Conservation (phyloP, 2,329 filamentous ascomycete species). For the Cladosporium sp. region DNA sequence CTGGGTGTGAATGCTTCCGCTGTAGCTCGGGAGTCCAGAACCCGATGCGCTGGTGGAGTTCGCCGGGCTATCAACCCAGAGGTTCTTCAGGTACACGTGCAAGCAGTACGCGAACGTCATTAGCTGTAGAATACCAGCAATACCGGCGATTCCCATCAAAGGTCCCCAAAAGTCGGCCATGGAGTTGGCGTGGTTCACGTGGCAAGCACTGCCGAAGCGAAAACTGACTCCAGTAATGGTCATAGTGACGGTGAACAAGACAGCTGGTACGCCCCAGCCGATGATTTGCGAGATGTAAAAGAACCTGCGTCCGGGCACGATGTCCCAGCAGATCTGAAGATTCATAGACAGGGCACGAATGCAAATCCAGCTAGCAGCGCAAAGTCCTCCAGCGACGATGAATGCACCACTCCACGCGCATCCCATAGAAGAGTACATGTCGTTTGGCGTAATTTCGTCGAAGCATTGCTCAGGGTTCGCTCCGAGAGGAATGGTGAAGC, state of each 20-base stretch:
- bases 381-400: slow-evolving; percentile 79
- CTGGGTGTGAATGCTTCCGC: slow-evolving; percentile 69
- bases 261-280: slow-evolving; percentile 78
- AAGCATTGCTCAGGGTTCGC: slow-evolving; percentile 75
- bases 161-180: slow-evolving; percentile 88
- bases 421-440: slow-evolving; percentile 75
- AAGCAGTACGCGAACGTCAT: slow-evolving; percentile 83
- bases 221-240: slow-evolving; percentile 88
- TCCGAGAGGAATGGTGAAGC: slow-evolving; percentile 83
- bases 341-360: slow-evolving; percentile 86
- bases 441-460: slow-evolving; percentile 86
- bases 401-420: slow-evolving; percentile 88
- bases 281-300: slow-evolving; percentile 77
- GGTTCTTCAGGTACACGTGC: slow-evolving; percentile 84
- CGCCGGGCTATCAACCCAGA: slow-evolving; percentile 61
- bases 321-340: slow-evolving; percentile 96
- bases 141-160: slow-evolving; percentile 68
- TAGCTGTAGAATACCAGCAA: slow-evolving; percentile 75
- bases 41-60: slow-evolving; percentile 59
- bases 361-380: slow-evolving; percentile 84
- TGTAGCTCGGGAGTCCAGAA: slow-evolving; percentile 68
- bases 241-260: slow-evolving; percentile 71
- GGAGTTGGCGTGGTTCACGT: slow-evolving; percentile 86
- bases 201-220: slow-evolving; percentile 85
- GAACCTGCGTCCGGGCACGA: slow-evolving; percentile 80